Evolutionary conservation across 2,329 filamentous ascomycete genomes (phyloP).

Genomic region (Penicillium sp.): DNA sequence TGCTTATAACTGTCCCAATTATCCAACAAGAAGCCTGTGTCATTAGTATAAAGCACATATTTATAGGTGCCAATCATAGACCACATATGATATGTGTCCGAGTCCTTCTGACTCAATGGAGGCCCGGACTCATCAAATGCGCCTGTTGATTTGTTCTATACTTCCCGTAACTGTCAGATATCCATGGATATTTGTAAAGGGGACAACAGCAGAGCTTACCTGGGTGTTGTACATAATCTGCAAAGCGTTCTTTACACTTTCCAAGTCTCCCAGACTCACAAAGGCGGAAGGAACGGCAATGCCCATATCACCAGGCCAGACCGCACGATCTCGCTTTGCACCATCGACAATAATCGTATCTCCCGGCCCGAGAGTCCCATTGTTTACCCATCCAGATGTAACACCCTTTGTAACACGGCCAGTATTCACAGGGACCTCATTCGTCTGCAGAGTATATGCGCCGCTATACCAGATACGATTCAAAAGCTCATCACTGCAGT

Average conservation of each 20-base stretch:
- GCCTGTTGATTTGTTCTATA: slow-evolving; percentile 31
- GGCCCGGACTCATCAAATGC: slow-evolving; percentile 40
- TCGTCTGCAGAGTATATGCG: slow-evolving; percentile 54
- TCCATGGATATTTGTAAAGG: no score
- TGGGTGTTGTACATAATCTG: slow-evolving; percentile 51
- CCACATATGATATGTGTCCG: slow-evolving; percentile 49
- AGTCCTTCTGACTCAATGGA: slow-evolving; percentile 35
- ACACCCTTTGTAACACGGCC: slow-evolving; percentile 36
- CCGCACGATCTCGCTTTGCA: slow-evolving; percentile 45
- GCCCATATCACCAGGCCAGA: slow-evolving; percentile 54
- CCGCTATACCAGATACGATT: slow-evolving; percentile 60
- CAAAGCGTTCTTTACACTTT: slow-evolving; percentile 50
- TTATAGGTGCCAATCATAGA: slow-evolving; percentile 60
- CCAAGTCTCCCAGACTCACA: slow-evolving; percentile 46
- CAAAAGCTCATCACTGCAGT: slow-evolving; percentile 52
- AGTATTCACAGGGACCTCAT: slow-evolving; percentile 41
- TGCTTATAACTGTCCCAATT: slow-evolving; percentile 53
- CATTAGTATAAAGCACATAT: slow-evolving; percentile 57
- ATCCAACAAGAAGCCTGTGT: slow-evolving; percentile 48
- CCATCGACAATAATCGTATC: slow-evolving; percentile 47
- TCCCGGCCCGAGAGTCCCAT: slow-evolving; percentile 42
- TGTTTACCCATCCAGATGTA: slow-evolving; percentile 41
- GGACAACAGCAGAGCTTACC: slow-evolving; percentile 16
- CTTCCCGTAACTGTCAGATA: background rate
- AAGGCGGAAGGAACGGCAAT: slow-evolving; percentile 49